Evolutionary conservation across 108 stramenopile species (phyloP).

Genomic region (Discostella stelligeroides): DNA sequence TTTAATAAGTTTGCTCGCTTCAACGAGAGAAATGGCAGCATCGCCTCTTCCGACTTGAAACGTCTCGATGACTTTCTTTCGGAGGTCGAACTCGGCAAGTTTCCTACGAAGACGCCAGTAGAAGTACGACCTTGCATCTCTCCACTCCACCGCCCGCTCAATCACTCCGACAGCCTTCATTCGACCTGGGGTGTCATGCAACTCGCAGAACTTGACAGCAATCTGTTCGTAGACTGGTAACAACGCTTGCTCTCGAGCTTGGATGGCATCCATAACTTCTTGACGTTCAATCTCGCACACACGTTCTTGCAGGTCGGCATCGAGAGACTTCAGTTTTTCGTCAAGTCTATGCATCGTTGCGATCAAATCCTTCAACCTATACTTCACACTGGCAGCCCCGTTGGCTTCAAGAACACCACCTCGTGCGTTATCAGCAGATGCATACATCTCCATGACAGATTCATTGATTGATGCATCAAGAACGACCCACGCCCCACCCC

Average conservation of each 20-base stretch:
- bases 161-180: conserved; percentile 99
- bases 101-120: conserved; percentile 97
- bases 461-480: conserved; percentile 99
- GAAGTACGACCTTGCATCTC: conserved; percentile 87
- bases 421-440: conserved; percentile 76
- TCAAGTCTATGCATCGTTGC: conserved; percentile 96
- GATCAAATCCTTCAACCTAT: conserved; percentile 90
- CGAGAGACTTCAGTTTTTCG: conserved; percentile 73
- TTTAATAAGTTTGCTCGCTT: conserved; percentile 79
- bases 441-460: conserved; percentile 98
- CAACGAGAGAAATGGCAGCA: conserved; percentile 62
- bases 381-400: conserved; percentile 98
- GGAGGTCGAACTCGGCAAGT: conserved; percentile 94
- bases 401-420: conserved; percentile 99
- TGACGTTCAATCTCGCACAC: conserved; percentile 51
- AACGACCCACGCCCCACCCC: conserved; percentile 99
- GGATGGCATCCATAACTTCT: conserved; percentile 37
- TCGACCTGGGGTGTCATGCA: conserved; percentile 99
- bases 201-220: conserved; percentile 98
- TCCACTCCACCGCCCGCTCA: conserved; percentile 92
- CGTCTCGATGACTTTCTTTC: conserved; percentile 83
- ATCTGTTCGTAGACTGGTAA: conserved; percentile 94
- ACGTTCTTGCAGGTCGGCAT: conserved; percentile 59
- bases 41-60: conserved; percentile 81
- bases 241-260: conserved; percentile 80